Evolutionary conservation across 2,329 filamentous ascomycete species (phyloP), one percentile per base, ranked within the genome.

Genomic region (Microdochium nivale): DNA sequence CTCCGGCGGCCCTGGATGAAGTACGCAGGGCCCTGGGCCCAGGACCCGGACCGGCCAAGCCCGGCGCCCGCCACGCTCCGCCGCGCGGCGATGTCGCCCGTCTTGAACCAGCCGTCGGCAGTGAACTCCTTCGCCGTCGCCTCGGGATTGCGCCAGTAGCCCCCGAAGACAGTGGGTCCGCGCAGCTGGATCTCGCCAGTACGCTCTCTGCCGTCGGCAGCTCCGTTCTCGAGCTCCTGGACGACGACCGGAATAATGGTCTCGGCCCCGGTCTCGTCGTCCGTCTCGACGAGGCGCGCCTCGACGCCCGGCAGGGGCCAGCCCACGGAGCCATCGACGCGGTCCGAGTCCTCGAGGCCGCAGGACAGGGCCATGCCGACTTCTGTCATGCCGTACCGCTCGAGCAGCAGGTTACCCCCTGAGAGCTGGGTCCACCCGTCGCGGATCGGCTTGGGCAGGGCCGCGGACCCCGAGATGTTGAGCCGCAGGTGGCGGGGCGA

Each of bases 361-460:
- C 94, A 97, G 56, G 87, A 94, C 23, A 99, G 79, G 0, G 92
- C 94, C 94, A 99, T 99, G 60, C 94, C 94, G 1, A 97, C 90
- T 72, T 99, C 94, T 3, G 94, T 99, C 94, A 99, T 99, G 62
- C 94, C 94, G 67, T 95, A 99, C 32, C 94, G 88, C 71, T 99
- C 94, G 10, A 99, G 83, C 1, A 99, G 81, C 16, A 95, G 79
- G 63, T 95, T 96, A 46, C 92, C 92, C 48, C 74, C 72, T 58
- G 83, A 89, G n/a, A 97, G 80, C 8, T 84, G 76, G 24, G 80
- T 77, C 91, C 94, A 99, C 33, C 88, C 86, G 37, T 82, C 74
- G 68, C 96, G 96, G 48, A 88, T 84, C 0, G 92, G 91, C 0
- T 90, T 92, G 0, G 94, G 94, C 2, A 99, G 81, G 2, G 94